Conservation (phyloP, 495 filamentous ascomycete species). For the Immersiella caudata region DNA sequence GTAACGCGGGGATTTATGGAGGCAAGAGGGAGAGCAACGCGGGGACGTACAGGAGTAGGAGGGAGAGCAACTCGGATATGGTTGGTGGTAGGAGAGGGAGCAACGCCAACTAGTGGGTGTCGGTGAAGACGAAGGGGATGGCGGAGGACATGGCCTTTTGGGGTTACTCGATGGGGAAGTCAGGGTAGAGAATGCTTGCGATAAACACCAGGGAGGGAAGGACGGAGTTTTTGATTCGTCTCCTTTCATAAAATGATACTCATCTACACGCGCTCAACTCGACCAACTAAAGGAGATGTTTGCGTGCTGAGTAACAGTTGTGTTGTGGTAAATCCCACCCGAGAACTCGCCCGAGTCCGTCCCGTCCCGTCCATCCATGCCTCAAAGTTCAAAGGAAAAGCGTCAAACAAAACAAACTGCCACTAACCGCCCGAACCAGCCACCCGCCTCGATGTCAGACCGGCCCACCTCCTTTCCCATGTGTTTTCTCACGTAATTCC, state of each 20-base stretch:
- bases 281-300: background rate
- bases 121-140: background rate
- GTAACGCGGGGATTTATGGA: no score
- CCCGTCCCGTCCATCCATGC: background rate
- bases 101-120: background rate
- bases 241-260: background rate
- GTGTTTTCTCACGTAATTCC: background rate
- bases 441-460: background rate
- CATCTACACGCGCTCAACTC: background rate
- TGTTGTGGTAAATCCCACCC: background rate
- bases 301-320: background rate
- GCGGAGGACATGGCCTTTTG: background rate
- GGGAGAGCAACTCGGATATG: no score
- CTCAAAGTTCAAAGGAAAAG: constrained; percentile 2
- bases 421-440: background rate
- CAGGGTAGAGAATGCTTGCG: background rate
- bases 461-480: background rate
- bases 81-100: background rate
- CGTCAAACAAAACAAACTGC: background rate
- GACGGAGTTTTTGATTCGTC: background rate
- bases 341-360: background rate
- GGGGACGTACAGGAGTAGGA: no score
- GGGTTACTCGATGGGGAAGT: background rate
- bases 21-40: no score
- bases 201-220: background rate